Percentiles rank a stretch among this genome's conserved stretches.
Evolutionary conservation across 73 alveolate species (phyloP).

Genomic region (Tetrahymena thermophila): DNA sequence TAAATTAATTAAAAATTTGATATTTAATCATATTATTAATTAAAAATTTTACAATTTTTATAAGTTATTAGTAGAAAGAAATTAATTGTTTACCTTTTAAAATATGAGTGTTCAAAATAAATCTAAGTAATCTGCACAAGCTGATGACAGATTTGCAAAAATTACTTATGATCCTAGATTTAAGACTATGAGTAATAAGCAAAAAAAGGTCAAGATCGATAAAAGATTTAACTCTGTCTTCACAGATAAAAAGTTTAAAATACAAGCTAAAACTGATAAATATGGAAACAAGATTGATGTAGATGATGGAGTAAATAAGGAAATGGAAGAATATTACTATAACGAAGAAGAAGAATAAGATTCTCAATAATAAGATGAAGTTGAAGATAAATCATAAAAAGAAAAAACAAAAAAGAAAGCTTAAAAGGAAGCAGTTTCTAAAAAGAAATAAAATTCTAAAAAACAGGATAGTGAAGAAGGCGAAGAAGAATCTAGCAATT

Average conservation of each 20-base stretch:
- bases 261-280: conserved; percentile 69
- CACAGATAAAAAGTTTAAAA: conserved; percentile 68
- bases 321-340: conserved; percentile 65
- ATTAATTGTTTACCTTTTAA: not conserved
- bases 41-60: not conserved
- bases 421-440: conserved; percentile 12
- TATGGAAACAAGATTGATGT: conserved; percentile 69
- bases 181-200: not conserved
- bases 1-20: not conserved
- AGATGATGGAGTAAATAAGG: conserved; percentile 25
- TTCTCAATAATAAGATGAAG: not conserved
- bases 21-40: not conserved
- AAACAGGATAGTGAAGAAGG: conserved; percentile 40
- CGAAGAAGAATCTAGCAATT: conserved; percentile 12
- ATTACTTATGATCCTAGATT: not conserved
- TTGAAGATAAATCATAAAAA: conserved; percentile 30
- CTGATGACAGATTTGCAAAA: not conserved
- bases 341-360: conserved; percentile 39
- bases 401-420: not conserved
- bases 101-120: not conserved
- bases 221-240: conserved; percentile 73
- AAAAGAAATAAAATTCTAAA: not conserved
- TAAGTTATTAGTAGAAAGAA: not conserved
- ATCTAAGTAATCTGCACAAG: not conserved
- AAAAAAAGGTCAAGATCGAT: not conserved